phyloP scores from a whole-genome alignment of 2,329 filamentous ascomycete species.

The Ophiostoma piceae region DNA sequence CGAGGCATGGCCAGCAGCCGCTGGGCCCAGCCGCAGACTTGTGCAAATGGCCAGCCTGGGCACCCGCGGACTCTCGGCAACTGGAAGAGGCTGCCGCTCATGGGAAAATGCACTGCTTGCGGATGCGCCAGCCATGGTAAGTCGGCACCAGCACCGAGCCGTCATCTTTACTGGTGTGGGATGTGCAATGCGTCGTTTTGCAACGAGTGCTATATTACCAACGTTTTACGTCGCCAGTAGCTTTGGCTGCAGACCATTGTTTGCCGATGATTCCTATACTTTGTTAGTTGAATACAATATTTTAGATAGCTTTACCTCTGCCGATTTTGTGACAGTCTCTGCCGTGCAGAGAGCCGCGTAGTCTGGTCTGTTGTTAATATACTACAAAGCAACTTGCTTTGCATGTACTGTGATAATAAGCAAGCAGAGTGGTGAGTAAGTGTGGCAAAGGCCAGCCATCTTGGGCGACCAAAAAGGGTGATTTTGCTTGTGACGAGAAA shows the following conservation, averaged over 20 bases:
- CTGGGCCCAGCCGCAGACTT: conserved; percentile 17
- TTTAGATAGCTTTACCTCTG: background rate
- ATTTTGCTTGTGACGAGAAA: conserved; percentile 9
- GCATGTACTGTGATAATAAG: background rate
- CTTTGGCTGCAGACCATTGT: background rate
- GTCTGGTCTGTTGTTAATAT: background rate
- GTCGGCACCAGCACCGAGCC: too few relatives aligned
- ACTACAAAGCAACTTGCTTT: background rate
- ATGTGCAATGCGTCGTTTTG: conserved; percentile 15
- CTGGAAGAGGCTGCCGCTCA: background rate
- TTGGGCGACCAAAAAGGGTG: background rate
- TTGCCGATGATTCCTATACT: background rate
- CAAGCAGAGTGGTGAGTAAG: background rate
- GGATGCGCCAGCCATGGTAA: background rate
- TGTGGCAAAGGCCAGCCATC: background rate
- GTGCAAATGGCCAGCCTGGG: background rate
- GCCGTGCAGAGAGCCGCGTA: background rate
- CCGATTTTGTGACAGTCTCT: background rate
- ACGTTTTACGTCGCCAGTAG: background rate
- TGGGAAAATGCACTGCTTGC: background rate
- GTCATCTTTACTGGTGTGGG: conserved; percentile 6
- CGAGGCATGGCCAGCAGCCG: conserved; percentile 12
- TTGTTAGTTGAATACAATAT: background rate
- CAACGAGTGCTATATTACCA: background rate
- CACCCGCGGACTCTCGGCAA: background rate